Base-by-base conservation (phyloP, 2,329 filamentous ascomycete genomes). In the Hypoxylon sp. region DNA sequence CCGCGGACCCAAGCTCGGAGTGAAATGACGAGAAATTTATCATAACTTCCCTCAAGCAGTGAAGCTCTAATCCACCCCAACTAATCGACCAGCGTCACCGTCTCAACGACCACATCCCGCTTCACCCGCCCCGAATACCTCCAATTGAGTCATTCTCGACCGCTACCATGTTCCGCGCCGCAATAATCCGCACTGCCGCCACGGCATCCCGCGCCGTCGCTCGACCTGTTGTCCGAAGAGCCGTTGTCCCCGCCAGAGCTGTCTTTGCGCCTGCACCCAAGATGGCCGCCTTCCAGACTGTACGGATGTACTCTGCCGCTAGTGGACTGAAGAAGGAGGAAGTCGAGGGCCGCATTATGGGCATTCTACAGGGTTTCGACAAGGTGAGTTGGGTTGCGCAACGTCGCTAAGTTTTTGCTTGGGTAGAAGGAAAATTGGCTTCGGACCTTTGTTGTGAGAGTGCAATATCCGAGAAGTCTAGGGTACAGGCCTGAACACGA, bases 331-430 rank as follows among this genome's bases (percentile, higher is more conserved):
- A 89, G 77, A 91, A 94, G 86, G 86, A 90, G 63, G 93, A 97
- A 85, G 92, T 97, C 65, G 91, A 97, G 85, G 93, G 93, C 68
- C 90, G 95, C 80, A 98, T 98, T 87, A 88, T 97, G 81, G 92
- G 93, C 82, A 86, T 99, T 78, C 83, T 99, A 82, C 92, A 94
- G 85, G 95, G 94, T 82, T 99, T 98, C 81, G 96, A 99, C 86
- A 99, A 99, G 92, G 93, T 94, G 59, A 75, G 75, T 73, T 62
- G 24, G 53, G 61, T 19, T 61, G 7, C 24, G 59, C 37, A 37
- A 29, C 11, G 15, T 63, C 11, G 6, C 29, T 31, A 81, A 75
- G 85, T 81, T 73, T 65, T 46, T 52, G 35, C 57, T 37, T 53
- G 59, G 48, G 32, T 32, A 27, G 24, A 27, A 27, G 52, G 31